phyloP scores from a whole-genome alignment of 1,284 basidiomycete species.

The Chalciporus piperatoides region DNA sequence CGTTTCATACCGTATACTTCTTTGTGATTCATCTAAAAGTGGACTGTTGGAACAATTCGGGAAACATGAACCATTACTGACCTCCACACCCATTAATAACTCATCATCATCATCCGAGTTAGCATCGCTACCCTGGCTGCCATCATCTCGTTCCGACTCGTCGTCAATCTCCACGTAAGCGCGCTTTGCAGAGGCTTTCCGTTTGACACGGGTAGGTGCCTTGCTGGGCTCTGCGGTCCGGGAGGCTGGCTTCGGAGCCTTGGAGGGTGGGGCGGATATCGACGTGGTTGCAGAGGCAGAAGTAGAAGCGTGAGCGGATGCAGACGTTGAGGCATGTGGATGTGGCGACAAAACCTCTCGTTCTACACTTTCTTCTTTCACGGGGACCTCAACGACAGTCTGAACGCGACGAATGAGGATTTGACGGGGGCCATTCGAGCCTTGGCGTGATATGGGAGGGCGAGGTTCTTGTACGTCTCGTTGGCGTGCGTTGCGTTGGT shows the following conservation, averaged over 20 bases:
- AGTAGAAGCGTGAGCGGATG: slow-evolving; percentile 8
- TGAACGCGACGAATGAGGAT: slow-evolving; percentile 42
- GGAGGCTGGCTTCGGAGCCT: slow-evolving; percentile 6
- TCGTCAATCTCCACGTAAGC: slow-evolving; percentile 34
- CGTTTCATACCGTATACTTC: slow-evolving; percentile 34
- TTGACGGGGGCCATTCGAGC: slow-evolving; percentile 19
- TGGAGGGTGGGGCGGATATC: slow-evolving; percentile 6
- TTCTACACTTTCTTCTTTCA: slow-evolving; percentile 42
- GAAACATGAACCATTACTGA: slow-evolving; percentile 24
- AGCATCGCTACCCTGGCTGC: slow-evolving; percentile 23
- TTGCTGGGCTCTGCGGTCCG: slow-evolving; percentile 1
- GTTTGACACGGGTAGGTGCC: slow-evolving; percentile 17
- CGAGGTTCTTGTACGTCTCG: slow-evolving; percentile 17
- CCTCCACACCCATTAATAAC: slow-evolving; percentile 51
- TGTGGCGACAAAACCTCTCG: slow-evolving; percentile 17
- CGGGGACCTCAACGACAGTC: slow-evolving; percentile 41
- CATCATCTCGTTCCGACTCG: slow-evolving; percentile 17
- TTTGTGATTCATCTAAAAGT: slow-evolving; percentile 34
- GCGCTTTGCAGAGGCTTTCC: slow-evolving; percentile 26
- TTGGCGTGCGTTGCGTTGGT: slow-evolving; percentile 28
- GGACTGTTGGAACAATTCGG: slow-evolving; percentile 7
- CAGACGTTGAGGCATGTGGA: slow-evolving; percentile 10
- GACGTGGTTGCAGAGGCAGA: slow-evolving; percentile 15
- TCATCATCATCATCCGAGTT: slow-evolving; percentile 53
- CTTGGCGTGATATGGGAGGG: slow-evolving; percentile 3